Evolutionary conservation across 192 early-diverging fungal genomes (phyloP).

Genomic region (Rhizophagus clarus): DNA sequence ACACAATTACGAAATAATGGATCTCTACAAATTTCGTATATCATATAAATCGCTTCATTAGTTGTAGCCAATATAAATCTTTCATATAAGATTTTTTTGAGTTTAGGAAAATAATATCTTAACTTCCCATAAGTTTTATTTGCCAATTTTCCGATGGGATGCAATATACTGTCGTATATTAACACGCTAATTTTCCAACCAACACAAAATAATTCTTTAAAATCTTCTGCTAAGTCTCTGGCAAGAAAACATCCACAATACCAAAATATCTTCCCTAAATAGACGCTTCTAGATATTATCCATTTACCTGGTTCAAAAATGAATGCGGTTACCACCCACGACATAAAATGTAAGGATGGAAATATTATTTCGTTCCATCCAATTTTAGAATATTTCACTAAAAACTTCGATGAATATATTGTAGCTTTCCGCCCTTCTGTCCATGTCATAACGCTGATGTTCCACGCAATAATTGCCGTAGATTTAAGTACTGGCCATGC

Average conservation of each 20-base stretch:
- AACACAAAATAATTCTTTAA: constrained; percentile 3
- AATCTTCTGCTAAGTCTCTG: constrained; percentile 21
- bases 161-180: neutral
- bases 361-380: constrained; percentile 6
- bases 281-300: neutral
- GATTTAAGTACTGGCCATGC: constrained; percentile 12
- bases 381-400: constrained; percentile 2
- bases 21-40: neutral
- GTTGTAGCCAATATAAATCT: neutral
- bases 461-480: neutral
- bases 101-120: neutral
- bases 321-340: neutral
- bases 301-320: constrained; percentile 20
- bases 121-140: neutral
- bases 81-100: neutral
- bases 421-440: neutral
- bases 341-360: neutral
- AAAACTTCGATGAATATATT: neutral
- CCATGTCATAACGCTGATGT: neutral
- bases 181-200: neutral
- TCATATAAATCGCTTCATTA: neutral
- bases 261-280: constrained; percentile 7
- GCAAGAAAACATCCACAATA: constrained; percentile 23
- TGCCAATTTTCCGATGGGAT: neutral
- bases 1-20: neutral